A percentile compares a stretch with the other conserved stretches of the same genome.
Conservation (phyloP, 129 eudicot species). For the Pulicaria dysenterica region DNA sequence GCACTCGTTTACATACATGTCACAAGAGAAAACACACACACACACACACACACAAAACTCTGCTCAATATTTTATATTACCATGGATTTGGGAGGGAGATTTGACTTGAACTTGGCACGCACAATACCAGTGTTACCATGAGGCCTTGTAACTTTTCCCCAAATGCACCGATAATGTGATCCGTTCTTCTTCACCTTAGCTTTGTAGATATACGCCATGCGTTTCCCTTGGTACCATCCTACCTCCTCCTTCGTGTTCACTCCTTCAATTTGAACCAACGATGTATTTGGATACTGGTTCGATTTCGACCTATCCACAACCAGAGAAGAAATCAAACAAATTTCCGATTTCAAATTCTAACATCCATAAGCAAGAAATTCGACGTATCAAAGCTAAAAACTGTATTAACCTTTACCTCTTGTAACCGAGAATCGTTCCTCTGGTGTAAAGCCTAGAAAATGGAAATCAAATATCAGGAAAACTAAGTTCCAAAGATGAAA, state of each 20-base stretch:
- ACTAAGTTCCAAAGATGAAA: background rate
- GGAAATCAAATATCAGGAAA: background rate
- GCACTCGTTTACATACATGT: background rate
- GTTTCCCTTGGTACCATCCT: conserved; percentile 68
- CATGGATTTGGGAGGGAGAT: conserved; percentile 80
- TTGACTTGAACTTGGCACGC: conserved; percentile 74
- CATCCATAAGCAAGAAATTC: background rate
- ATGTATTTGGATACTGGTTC: conserved; percentile 82
- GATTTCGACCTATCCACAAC: conserved; percentile 54
- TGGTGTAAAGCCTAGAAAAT: conserved; percentile 51
- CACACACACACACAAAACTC: background rate
- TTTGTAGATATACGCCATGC: conserved; percentile 68
- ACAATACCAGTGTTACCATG: conserved; percentile 81
- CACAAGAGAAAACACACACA: background rate
- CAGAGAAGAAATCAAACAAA: background rate
- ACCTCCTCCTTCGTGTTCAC: conserved; percentile 54
- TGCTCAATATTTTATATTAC: conserved; percentile 21
- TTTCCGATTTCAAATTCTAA: background rate
- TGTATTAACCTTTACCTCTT: conserved; percentile 38
- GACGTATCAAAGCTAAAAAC: no score
- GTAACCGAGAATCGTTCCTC: conserved; percentile 78
- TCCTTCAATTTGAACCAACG: background rate
- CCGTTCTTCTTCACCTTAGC: conserved; percentile 50
- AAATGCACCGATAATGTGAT: conserved; percentile 53
- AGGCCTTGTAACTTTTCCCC: conserved; percentile 81